phyloP scores from a whole-genome alignment of 2,329 filamentous ascomycete genomes.

The Aphanoascus verrucosus region DNA sequence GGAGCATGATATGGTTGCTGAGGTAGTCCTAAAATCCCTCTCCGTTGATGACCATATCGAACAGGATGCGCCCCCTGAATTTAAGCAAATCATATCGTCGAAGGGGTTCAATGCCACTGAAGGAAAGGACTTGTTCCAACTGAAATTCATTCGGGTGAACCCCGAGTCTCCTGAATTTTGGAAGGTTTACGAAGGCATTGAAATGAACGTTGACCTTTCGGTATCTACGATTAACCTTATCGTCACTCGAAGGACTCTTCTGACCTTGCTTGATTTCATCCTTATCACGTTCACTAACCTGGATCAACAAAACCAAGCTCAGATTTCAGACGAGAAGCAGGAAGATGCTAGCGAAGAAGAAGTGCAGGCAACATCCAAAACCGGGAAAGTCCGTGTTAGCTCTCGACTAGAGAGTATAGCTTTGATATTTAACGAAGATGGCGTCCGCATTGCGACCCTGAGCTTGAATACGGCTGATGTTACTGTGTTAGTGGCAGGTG shows the following conservation, averaged over 20 bases:
- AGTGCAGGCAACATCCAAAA: slow-evolving; percentile 26
- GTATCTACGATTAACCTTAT: slow-evolving; percentile 95
- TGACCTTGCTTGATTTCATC: slow-evolving; percentile 89
- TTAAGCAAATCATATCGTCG: slow-evolving; percentile 95
- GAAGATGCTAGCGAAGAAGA: slow-evolving; percentile 22
- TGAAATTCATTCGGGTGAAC: slow-evolving; percentile 86
- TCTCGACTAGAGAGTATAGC: slow-evolving; percentile 87
- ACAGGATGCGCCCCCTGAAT: slow-evolving; percentile 65
- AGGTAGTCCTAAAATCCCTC: slow-evolving; percentile 76
- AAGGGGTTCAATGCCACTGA: slow-evolving; percentile 60
- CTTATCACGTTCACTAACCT: slow-evolving; percentile 76
- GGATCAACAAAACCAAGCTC: slow-evolving; percentile 38
- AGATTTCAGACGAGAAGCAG: slow-evolving; percentile 21
- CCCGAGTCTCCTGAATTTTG: slow-evolving; percentile 86
- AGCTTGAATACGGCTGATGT: slow-evolving; percentile 89
- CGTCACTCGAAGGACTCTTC: slow-evolving; percentile 80
- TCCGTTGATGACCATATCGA: slow-evolving; percentile 92
- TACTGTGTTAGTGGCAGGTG: slow-evolving; percentile 74
- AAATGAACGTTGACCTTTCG: slow-evolving; percentile 80
- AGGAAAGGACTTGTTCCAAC: slow-evolving; percentile 67
- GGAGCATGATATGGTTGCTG: slow-evolving; percentile 84
- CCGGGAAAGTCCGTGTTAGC: slow-evolving; percentile 82
- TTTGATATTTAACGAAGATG: slow-evolving; percentile 93
- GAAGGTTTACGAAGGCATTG: slow-evolving; percentile 81
- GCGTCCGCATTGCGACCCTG: slow-evolving; percentile 82